These are phyloP conservation scores for Phalaenopsis equestris DNA, from an alignment of 106 monocot species.

Conservation along the genomic window DNA sequence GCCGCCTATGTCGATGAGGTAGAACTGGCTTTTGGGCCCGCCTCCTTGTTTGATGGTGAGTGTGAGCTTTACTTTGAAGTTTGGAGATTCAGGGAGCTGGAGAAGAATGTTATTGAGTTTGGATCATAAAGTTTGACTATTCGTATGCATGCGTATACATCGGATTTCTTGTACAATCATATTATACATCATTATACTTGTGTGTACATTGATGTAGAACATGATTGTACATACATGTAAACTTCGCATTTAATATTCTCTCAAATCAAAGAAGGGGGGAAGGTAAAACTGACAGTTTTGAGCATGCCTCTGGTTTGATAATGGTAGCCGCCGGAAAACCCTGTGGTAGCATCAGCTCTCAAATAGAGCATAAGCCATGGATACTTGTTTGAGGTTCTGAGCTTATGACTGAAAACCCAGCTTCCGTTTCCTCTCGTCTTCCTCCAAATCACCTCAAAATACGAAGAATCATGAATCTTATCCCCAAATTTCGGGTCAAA, in stretches of 20 bases:
- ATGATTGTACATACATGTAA: too few relatives aligned
- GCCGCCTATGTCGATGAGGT: conserved; percentile 72
- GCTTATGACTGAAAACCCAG: conserved; percentile 52
- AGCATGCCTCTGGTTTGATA: conserved; percentile 74
- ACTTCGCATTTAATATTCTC: too few relatives aligned
- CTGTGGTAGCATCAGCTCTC: conserved; percentile 60
- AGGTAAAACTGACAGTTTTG: conserved; percentile 29
- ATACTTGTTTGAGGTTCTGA: conserved; percentile 46
- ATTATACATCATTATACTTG: too few relatives aligned
- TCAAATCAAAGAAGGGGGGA: too few relatives aligned
- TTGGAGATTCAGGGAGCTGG: conserved; percentile 55
- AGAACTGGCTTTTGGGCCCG: conserved; percentile 66
- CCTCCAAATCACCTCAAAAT: conserved; percentile 41
- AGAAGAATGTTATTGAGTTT: too few relatives aligned
- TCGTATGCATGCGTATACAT: too few relatives aligned
- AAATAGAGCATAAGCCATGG: conserved; percentile 85
- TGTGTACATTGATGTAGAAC: too few relatives aligned
- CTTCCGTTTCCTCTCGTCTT: conserved; percentile 37
- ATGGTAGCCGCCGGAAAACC: conserved; percentile 70
- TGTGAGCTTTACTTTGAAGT: conserved; percentile 51
- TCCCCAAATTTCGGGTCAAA: conserved; percentile 13
- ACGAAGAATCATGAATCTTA: conserved; percentile 43
- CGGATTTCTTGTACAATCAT: too few relatives aligned
- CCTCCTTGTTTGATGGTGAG: conserved; percentile 44
- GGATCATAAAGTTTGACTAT: too few relatives aligned